Conservation (phyloP, 1,139 yeast species). For the Casaregolazyma suthepensis region DNA sequence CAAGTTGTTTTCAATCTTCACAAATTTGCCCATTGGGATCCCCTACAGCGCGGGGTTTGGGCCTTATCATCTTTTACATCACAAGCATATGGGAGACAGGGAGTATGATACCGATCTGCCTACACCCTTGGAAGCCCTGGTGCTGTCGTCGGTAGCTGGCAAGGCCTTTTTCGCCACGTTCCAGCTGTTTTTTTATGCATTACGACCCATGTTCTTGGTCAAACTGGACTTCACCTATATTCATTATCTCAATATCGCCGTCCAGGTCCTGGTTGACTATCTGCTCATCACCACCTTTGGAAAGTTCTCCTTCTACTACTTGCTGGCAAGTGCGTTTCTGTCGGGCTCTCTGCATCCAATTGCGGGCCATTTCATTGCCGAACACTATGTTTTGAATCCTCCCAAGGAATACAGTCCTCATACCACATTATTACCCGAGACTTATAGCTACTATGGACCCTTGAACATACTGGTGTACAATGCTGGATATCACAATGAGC, state of each 20-base stretch:
- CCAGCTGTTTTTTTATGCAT: constrained; percentile 82
- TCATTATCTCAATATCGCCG: constrained; percentile 62
- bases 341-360: constrained; percentile 93
- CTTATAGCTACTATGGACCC: constrained; percentile 82
- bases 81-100: constrained; percentile 85
- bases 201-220: constrained; percentile 83
- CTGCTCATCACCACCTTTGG: constrained; percentile 58
- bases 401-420: constrained; percentile 36
- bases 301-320: constrained; percentile 55
- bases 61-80: constrained; percentile 89
- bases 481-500: constrained; percentile 91
- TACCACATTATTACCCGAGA: constrained; percentile 53
- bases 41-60: constrained; percentile 89
- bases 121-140: constrained; percentile 64
- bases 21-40: constrained; percentile 81
- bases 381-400: constrained; percentile 73
- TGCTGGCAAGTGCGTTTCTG: constrained; percentile 69
- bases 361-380: constrained; percentile 94
- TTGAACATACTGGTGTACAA: constrained; percentile 79
- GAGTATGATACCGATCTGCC: constrained; percentile 84
- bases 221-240: constrained; percentile 66
- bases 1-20: constrained; percentile 67
- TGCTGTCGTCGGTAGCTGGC: constrained; percentile 72
- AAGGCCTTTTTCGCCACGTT: constrained; percentile 87
- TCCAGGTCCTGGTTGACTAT: constrained; percentile 54